Conservation (phyloP, 306 rosid species). For the Astragalus glycyphyllos region DNA sequence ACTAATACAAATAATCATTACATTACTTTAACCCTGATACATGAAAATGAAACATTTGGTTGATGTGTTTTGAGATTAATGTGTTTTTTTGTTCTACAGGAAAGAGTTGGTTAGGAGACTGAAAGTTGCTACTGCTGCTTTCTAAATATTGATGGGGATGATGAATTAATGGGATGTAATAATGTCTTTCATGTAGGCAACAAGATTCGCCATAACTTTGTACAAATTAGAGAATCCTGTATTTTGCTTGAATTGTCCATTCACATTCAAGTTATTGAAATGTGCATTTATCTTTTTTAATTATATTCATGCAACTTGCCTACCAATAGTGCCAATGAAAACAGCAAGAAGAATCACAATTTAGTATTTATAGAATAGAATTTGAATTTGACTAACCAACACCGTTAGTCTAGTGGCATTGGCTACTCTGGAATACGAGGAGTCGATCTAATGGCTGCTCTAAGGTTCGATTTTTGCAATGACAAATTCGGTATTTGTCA, state of each 20-base stretch:
- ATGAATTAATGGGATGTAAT: conserved; percentile 36
- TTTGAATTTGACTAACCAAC: too few relatives aligned
- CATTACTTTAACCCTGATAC: not conserved
- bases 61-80: conserved; percentile 22
- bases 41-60: conserved; percentile 13
- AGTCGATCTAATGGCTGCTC: too few relatives aligned
- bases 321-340: not conserved
- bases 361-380: too few relatives aligned
- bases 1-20: not conserved
- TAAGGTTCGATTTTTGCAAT: too few relatives aligned
- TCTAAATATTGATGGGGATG: conserved; percentile 35
- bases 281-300: not conserved
- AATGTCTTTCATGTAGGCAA: conserved; percentile 29
- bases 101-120: conserved; percentile 72
- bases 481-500: too few relatives aligned
- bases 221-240: conserved; percentile 48
- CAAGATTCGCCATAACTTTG: conserved; percentile 31
- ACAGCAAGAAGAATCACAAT: not conserved
- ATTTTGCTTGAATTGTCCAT: conserved; percentile 9
- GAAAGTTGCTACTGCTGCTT: conserved; percentile 35
- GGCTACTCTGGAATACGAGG: too few relatives aligned
- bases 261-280: conserved; percentile 40
- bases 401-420: too few relatives aligned
- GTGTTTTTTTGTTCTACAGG: conserved; percentile 42
- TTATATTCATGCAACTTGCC: conserved; percentile 12